Percentiles rank a stretch among this genome's conserved stretches.
Evolutionary conservation across 108 stramenopile species (phyloP).

Genomic region (Cyclotella choctawhatcheeana): DNA sequence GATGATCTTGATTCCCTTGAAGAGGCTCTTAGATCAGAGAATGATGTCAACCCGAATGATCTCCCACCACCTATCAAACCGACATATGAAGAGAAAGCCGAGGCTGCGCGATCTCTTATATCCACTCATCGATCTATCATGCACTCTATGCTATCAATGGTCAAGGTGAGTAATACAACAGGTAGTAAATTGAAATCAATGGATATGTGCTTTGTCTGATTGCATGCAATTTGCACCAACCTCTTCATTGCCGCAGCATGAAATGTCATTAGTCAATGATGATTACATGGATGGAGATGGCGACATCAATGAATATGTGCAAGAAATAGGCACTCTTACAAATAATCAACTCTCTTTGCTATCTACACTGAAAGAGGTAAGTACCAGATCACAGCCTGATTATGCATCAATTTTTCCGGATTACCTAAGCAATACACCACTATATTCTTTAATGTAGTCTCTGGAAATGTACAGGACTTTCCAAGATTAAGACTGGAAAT

Average conservation of each 20-base stretch:
- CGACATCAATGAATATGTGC: conserved; percentile 70
- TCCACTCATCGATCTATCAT: conserved; percentile 63
- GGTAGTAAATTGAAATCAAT: neutral
- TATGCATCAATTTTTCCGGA: no score
- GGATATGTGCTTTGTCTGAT: neutral
- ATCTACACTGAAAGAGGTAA: conserved; percentile 56
- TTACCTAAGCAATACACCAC: no score
- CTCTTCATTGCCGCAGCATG: conserved; percentile 30
- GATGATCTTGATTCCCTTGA: conserved; percentile 26
- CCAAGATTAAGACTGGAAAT: no score
- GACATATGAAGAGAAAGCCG: conserved; percentile 18
- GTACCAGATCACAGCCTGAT: no score
- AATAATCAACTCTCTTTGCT: conserved; percentile 63
- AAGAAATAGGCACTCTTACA: conserved; percentile 62
- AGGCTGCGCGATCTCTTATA: conserved; percentile 53
- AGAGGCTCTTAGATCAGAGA: conserved; percentile 21
- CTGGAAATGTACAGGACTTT: no score
- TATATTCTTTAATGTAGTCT: no score
- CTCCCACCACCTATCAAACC: neutral
- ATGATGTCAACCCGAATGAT: neutral
- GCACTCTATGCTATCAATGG: conserved; percentile 67
- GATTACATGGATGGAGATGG: conserved; percentile 69
- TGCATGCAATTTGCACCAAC: neutral
- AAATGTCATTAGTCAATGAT: conserved; percentile 73
- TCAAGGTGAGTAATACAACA: conserved; percentile 46